A percentile compares a stretch with the other conserved stretches of the same genome.
phyloP scores from a whole-genome alignment of 805 yeast species.

The Yamadazyma takamatsuzukensis region DNA sequence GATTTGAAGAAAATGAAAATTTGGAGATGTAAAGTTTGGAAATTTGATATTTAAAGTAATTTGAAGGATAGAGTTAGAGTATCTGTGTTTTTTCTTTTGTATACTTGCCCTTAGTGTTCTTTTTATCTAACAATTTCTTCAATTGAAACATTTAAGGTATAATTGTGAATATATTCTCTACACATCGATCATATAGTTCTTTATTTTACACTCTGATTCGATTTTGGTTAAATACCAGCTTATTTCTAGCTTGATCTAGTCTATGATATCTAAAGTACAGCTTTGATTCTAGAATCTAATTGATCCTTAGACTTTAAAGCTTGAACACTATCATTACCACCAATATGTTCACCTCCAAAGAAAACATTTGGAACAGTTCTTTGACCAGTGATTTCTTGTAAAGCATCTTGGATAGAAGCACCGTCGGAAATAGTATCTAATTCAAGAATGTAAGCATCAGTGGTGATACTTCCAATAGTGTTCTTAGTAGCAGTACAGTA shows the following conservation, averaged over 20 bases:
- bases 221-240: neutral
- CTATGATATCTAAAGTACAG: constrained; percentile 25
- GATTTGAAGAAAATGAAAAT: no score
- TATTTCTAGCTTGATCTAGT: constrained; percentile 2
- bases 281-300: constrained; percentile 44
- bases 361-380: constrained; percentile 91
- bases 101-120: no score
- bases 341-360: constrained; percentile 88
- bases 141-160: no score
- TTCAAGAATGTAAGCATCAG: constrained; percentile 52
- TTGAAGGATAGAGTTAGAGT: no score
- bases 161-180: no score
- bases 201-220: no score
- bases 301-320: constrained; percentile 59
- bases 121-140: no score
- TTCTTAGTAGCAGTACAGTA: constrained; percentile 41
- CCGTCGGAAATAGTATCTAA: constrained; percentile 66
- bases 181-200: no score
- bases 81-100: no score
- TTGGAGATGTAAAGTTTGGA: no score
- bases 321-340: constrained; percentile 91
- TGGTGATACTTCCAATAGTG: constrained; percentile 35
- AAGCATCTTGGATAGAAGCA: constrained; percentile 73
- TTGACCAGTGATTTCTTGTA: constrained; percentile 78
- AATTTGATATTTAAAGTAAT: no score